A percentile compares a stretch with the other conserved stretches of the same genome.
Conservation (phyloP, 2,329 filamentous ascomycete species). For the Fonsecaea multimorphosa region DNA sequence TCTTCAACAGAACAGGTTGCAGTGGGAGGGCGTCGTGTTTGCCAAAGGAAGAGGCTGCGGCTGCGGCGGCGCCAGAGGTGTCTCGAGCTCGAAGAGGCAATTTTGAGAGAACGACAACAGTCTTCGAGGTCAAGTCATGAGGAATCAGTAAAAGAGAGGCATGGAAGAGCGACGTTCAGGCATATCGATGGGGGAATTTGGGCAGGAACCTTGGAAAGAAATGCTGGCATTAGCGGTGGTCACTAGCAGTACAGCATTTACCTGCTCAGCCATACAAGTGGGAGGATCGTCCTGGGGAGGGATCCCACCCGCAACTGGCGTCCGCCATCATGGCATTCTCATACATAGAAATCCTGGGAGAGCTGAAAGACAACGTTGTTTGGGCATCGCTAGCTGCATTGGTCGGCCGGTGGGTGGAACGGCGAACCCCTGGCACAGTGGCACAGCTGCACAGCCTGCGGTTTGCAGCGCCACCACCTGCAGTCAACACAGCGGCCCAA, state of each 20-base stretch:
- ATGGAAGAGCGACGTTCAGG: not conserved
- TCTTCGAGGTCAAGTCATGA: not conserved
- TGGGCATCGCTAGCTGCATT: constrained; percentile 1
- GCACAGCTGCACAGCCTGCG: not conserved
- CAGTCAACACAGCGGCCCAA: not conserved
- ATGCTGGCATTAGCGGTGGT: not conserved
- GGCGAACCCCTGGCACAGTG: not conserved
- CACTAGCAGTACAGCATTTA: not conserved
- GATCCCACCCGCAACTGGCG: not conserved
- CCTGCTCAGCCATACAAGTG: constrained; percentile 1
- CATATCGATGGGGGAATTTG: constrained; percentile 6
- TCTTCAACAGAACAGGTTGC: not conserved
- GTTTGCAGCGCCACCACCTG: not conserved
- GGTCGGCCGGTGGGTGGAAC: not conserved
- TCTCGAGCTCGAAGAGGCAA: not conserved
- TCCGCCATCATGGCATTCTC: not conserved
- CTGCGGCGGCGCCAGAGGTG: no score
- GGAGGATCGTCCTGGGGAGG: constrained; percentile 1
- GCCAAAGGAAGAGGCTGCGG: not conserved
- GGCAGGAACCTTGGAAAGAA: not conserved
- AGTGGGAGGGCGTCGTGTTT: not conserved
- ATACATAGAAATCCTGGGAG: not conserved
- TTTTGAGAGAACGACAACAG: not conserved
- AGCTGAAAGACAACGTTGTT: constrained; percentile 1
- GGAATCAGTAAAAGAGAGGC: not conserved